Evolutionary conservation across 257 asterid species (phyloP), one percentile per base, ranked within the genome.

Genomic region (Solanum sejunctum): DNA sequence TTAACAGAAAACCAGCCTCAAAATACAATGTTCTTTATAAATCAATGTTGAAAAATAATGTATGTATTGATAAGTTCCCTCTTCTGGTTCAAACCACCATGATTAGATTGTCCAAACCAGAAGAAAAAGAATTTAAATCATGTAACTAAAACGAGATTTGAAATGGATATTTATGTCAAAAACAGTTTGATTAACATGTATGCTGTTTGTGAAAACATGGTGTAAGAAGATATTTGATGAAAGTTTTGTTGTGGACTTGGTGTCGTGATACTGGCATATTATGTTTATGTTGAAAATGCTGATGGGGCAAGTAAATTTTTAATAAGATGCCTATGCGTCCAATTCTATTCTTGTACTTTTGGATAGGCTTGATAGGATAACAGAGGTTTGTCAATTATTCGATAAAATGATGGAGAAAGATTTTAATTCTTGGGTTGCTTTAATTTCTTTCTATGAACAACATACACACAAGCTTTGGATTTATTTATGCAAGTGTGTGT

Each of bases 201-300:
- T 66, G 83, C 90, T n/a, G 92, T 86, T 17, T 91, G 91, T 84
- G 92, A 92, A 71, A 83, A 77, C 61, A 63, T 89, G 69, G 55
- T 49, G 97, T 98, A 18, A 70, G 97, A 87, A 88, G 93, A 83
- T 95, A 92, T 95, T 95, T 84, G 99, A 93, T 88, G 93, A 82
- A 91, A 93, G 94, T 93, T 93, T 91, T 87, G 91, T 86, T 57
- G 36, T 85, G 88, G 98, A 95, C 85, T 89, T 43, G 63, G 93
- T 95, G 84, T 94, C 99, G 0, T 95, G 97, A 89, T 95, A 84
- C 86, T 94, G 94, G 97, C 95, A 73, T 97, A 91, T 66, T 94
- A 94, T 89, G 98, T 92, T 60, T 86, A 70, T 58, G 84, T n/a
- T 21, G 97, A 95, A 16, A 55, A 80, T 61, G 88, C 91, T 12